A percentile compares a stretch with the other conserved stretches of the same genome.
These are phyloP conservation scores for Globisporangium orthogonon DNA, from an alignment of 352 stramenopile species.

Conservation along the genomic window DNA sequence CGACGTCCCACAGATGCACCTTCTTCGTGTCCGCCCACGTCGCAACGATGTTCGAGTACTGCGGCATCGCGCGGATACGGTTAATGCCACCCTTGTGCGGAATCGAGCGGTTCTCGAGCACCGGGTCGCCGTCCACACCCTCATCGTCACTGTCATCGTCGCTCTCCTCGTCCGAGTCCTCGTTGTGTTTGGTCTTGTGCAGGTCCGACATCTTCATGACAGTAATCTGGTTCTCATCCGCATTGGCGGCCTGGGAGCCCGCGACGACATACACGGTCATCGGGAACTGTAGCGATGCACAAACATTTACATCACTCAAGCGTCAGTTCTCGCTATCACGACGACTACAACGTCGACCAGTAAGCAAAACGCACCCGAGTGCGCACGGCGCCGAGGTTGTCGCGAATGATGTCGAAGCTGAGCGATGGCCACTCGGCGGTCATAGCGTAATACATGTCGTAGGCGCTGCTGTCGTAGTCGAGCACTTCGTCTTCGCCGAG, in stretches of 20 bases:
- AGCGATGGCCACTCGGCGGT: conserved; percentile 97
- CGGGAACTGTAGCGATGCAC: conserved; percentile 70
- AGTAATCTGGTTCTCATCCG: conserved; percentile 95
- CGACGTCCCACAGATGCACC: conserved; percentile 96
- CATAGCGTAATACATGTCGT: conserved; percentile 99
- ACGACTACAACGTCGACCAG: not conserved
- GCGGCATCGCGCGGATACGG: conserved; percentile 93
- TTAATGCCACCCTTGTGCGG: conserved; percentile 95
- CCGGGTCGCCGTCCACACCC: conserved; percentile 93
- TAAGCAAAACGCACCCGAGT: conserved; percentile 26
- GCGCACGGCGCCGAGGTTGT: conserved; percentile 92
- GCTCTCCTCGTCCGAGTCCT: conserved; percentile 64
- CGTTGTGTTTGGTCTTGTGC: conserved; percentile 88
- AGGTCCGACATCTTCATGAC: conserved; percentile 98
- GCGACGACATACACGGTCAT: conserved; percentile 95
- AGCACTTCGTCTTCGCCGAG: conserved; percentile 92
- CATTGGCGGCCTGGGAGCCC: conserved; percentile 92
- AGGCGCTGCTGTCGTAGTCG: conserved; percentile 98
- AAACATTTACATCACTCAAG: not conserved
- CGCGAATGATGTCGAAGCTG: conserved; percentile 95
- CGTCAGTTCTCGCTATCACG: not conserved
- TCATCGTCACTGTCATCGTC: conserved; percentile 86
- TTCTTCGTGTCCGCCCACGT: conserved; percentile 95
- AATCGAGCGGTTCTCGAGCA: conserved; percentile 94
- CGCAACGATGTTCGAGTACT: conserved; percentile 94